Conservation (phyloP, 768 basidiomycete species). For the Amanita pallidorosea region DNA sequence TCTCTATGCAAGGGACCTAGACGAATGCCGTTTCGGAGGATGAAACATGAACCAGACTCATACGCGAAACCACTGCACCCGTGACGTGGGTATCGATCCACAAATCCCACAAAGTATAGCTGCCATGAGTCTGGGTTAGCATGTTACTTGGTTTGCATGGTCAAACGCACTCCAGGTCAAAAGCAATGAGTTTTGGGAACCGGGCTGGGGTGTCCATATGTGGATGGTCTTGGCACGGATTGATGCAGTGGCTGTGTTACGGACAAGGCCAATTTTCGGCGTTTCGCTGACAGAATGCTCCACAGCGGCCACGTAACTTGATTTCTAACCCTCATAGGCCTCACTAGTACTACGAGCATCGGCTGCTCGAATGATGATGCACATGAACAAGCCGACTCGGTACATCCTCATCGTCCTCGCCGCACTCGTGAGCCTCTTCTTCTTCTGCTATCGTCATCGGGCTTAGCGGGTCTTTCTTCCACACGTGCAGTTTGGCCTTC, state of each 20-base stretch:
- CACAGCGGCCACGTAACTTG: neutral
- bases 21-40: neutral
- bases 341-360: neutral
- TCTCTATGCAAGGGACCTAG: constrained; percentile 44
- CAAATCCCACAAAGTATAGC: constrained; percentile 79
- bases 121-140: constrained; percentile 14
- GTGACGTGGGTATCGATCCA: constrained; percentile 79
- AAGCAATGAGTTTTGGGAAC: constrained; percentile 56
- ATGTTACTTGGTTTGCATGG: neutral
- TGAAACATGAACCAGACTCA: neutral
- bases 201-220: neutral
- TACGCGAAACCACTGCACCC: constrained; percentile 17
- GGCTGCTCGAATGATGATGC: neutral
- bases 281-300: neutral
- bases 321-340: too few relatives aligned
- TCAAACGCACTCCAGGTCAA: constrained; percentile 63
- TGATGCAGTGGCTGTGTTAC: neutral
- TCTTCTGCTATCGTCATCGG: neutral
- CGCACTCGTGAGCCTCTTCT: constrained; percentile 16
- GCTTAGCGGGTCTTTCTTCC: neutral
- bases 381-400: constrained; percentile 22
- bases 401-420: constrained; percentile 23
- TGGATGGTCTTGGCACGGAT: neutral
- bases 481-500: constrained; percentile 19
- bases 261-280: neutral